Conservation (phyloP, 2,329 filamentous ascomycete genomes). For the Corinectria fuckeliana region DNA sequence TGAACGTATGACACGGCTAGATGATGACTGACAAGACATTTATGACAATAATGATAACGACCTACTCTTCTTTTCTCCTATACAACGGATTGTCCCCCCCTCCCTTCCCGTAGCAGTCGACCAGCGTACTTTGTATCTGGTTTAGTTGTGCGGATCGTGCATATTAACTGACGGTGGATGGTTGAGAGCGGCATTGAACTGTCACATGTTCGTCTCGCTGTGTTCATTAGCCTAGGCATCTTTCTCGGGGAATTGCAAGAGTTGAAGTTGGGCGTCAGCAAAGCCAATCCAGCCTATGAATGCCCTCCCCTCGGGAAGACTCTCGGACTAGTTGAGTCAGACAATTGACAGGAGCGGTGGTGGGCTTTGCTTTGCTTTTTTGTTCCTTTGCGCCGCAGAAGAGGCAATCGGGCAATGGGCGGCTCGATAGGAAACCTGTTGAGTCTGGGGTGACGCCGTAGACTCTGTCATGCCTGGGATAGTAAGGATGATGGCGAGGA, state of each 20-base stretch:
- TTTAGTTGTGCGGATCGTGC: neutral
- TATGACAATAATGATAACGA: slow-evolving; percentile 39
- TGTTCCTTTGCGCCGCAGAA: neutral
- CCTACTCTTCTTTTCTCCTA: slow-evolving; percentile 19
- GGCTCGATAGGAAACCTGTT: neutral
- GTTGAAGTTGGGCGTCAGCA: neutral
- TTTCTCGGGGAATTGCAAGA: slow-evolving; percentile 3
- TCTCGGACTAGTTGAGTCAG: neutral
- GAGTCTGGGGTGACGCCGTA: slow-evolving; percentile 8
- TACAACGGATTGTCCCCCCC: neutral
- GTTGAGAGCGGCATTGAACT: neutral
- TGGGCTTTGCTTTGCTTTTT: slow-evolving; percentile 18
- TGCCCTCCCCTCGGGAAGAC: neutral
- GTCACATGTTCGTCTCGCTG: neutral
- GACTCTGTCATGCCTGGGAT: neutral
- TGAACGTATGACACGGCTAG: slow-evolving; percentile 20
- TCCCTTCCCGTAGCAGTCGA: neutral
- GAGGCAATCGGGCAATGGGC: neutral
- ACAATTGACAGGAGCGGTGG: slow-evolving; percentile 8
- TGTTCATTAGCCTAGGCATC: neutral
- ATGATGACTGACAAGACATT: slow-evolving; percentile 35
- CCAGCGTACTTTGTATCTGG: neutral
- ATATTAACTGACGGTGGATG: neutral
- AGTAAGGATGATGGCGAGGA: neutral
- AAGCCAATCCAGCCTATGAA: slow-evolving; percentile 5